These are phyloP conservation scores for Ogataea henricii DNA, from an alignment of 805 yeast genomes.

Conservation along the genomic window DNA sequence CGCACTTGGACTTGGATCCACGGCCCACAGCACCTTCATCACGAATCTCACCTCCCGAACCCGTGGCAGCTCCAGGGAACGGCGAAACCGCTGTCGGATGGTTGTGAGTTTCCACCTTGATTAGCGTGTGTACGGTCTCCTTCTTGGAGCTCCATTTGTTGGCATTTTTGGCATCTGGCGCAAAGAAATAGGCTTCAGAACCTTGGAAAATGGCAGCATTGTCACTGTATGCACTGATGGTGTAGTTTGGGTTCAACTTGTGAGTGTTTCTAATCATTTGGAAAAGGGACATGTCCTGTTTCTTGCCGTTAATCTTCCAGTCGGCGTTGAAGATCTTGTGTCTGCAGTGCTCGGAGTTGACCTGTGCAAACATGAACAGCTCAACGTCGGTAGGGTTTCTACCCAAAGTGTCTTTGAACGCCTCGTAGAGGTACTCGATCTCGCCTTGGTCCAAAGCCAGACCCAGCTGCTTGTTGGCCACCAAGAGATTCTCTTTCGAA, in stretches of 20 bases:
- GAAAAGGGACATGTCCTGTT: conserved; percentile 75
- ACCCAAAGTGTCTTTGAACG: conserved; percentile 72
- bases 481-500: conserved; percentile 57
- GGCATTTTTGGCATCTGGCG: conserved; percentile 69
- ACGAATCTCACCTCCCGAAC: conserved; percentile 99
- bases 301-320: conserved; percentile 89
- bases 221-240: conserved; percentile 93
- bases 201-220: conserved; percentile 97
- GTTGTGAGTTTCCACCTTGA: conserved; percentile 97
- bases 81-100: conserved; percentile 99
- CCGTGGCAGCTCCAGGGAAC: conserved; percentile 99
- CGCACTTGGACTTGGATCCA: conserved; percentile 97
- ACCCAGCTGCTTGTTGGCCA: conserved; percentile 83
- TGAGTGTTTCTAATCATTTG: conserved; percentile 97
- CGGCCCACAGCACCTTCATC: conserved; percentile 99
- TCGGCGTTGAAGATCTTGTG: conserved; percentile 98
- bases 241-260: conserved; percentile 71
- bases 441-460: conserved; percentile 95
- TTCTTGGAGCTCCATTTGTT: conserved; percentile 71
- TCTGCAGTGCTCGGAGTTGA: conserved; percentile 98
- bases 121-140: conserved; percentile 84
- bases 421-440: conserved; percentile 80
- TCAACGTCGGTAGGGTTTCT: conserved; percentile 98
- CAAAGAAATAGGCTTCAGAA: conserved; percentile 69
- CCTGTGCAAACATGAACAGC: conserved; percentile 98